Conservation (phyloP, 2,329 filamentous ascomycete genomes). For the Colletotrichum lini region DNA sequence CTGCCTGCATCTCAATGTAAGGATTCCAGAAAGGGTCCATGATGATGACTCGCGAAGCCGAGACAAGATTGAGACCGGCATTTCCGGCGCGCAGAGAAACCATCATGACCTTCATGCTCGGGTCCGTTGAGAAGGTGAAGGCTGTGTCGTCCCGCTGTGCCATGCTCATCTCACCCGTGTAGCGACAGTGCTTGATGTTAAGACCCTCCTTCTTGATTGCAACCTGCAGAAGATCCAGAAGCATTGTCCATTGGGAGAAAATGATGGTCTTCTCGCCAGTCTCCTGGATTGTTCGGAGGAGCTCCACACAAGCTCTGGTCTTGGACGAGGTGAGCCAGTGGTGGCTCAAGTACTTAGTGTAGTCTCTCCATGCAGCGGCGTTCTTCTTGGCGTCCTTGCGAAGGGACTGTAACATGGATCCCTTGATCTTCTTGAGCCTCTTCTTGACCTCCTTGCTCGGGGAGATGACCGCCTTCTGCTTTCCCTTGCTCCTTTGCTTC, state of each 20-base stretch:
- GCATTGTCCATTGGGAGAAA: slow-evolving; percentile 85
- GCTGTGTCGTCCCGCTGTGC: slow-evolving; percentile 77
- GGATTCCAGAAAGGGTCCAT: slow-evolving; percentile 97
- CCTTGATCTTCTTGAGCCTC: slow-evolving; percentile 56
- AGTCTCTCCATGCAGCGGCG: slow-evolving; percentile 74
- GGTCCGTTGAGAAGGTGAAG: slow-evolving; percentile 73
- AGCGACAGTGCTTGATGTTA: slow-evolving; percentile 74
- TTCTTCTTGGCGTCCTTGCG: slow-evolving; percentile 57
- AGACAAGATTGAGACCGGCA: slow-evolving; percentile 87
- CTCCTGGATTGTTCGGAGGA: slow-evolving; percentile 65
- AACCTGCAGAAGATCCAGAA: slow-evolving; percentile 84
- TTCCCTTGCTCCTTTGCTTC: slow-evolving; percentile 14
- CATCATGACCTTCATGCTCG: slow-evolving; percentile 77
- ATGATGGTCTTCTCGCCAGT: slow-evolving; percentile 82
- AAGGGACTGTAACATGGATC: slow-evolving; percentile 49
- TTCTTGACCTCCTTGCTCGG: slow-evolving; percentile 44
- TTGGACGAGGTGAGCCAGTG: slow-evolving; percentile 83
- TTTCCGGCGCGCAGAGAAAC: slow-evolving; percentile 87
- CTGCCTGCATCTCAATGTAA: slow-evolving; percentile 91
- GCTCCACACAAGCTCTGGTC: slow-evolving; percentile 76
- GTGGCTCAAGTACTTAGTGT: slow-evolving; percentile 77
- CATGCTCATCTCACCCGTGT: slow-evolving; percentile 82
- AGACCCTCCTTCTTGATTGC: slow-evolving; percentile 70
- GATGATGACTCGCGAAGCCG: slow-evolving; percentile 88
- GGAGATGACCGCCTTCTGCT: slow-evolving; percentile 44